Conservation (phyloP, 495 filamentous ascomycete genomes). For the Rhizodiscina lignyota region DNA sequence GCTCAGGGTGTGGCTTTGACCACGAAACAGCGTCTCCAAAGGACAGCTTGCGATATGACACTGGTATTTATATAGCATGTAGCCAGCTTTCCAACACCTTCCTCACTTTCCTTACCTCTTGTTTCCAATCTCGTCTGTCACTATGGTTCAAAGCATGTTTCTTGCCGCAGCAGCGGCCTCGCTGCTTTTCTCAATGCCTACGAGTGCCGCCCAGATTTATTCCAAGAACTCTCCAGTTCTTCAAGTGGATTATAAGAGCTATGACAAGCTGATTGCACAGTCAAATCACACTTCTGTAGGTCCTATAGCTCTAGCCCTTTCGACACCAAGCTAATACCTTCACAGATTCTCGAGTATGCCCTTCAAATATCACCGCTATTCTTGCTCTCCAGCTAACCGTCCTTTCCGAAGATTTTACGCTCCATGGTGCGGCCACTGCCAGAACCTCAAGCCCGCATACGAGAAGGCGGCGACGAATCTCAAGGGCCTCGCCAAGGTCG, state of each 20-base stretch:
- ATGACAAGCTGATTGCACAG: conserved; percentile 68
- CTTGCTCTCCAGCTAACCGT: no score
- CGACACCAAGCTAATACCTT: conserved; percentile 9
- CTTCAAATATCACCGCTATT: conserved; percentile 7
- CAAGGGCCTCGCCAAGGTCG: conserved; percentile 81
- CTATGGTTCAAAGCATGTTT: conserved; percentile 19
- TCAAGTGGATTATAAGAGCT: conserved; percentile 69
- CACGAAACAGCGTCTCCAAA: no score
- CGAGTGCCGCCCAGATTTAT: conserved; percentile 59
- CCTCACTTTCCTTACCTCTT: neutral
- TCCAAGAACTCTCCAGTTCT: conserved; percentile 75
- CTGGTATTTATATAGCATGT: neutral
- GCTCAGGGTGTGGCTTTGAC: no score
- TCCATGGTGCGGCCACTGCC: conserved; percentile 92
- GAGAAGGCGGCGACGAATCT: conserved; percentile 85
- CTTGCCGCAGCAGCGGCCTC: conserved; percentile 29
- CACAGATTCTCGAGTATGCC: conserved; percentile 52
- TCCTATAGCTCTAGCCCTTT: conserved; percentile 3
- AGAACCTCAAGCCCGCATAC: conserved; percentile 88
- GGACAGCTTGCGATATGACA: neutral
- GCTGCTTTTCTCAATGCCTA: conserved; percentile 40
- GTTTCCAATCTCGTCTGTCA: conserved; percentile 2
- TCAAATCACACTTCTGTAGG: conserved; percentile 86
- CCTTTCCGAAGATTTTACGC: conserved; percentile 93
- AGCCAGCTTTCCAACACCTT: conserved; percentile 3